Base-by-base conservation (phyloP, 306 rosid genomes). In the Oemleria cerasiformis region DNA sequence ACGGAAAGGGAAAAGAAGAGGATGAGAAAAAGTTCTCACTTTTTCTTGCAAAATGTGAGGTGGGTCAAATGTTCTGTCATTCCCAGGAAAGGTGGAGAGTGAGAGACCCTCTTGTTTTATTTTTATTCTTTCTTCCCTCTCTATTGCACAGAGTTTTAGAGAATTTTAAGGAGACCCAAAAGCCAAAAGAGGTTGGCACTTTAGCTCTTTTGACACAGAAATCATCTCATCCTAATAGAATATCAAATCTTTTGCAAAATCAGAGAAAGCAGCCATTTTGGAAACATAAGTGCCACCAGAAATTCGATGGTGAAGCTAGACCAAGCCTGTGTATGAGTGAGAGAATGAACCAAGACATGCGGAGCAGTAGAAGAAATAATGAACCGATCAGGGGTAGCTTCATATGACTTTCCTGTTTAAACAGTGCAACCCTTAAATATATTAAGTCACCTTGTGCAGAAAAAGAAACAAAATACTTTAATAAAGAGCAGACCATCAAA, bases 11-110 rank as follows among this genome's bases (percentile, higher is more conserved):
- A 10, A 62, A 73, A 7, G 44, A 75, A 45, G 70, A 45, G 66
- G 77, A 79, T 58, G 74, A 16, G 57, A 72, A 53, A 23, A 44
- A 48, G 10, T 45, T 64, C 80, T 14, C 8, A 88, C 97, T 72
- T 92, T 92, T 80, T 92, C 93, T 64, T 80, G 86, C 85, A 90
- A 84, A 81, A 84, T 75, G 41, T 83, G 82, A 63, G 93, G 78
- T 74, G 92, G 61, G 86, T 90, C 98, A 92, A 88, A 82, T 79
- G 50, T 76, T 92, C 98, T 14, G 84, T 67, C 97, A 92, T 92
- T 81, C 98, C 98, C 67, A 73, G 75, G 61, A 45, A 9, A 38
- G 20, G 56, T 13, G 68, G 25, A 72, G 83, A 68, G 78, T 25
- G 60, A 63, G 71, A 54, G 47, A 50, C 21, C 70, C 30, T 34